Evolutionary conservation across 352 stramenopile species (phyloP), one percentile per base, ranked within the genome.

Genomic region (Phytophthora niederhauseri): DNA sequence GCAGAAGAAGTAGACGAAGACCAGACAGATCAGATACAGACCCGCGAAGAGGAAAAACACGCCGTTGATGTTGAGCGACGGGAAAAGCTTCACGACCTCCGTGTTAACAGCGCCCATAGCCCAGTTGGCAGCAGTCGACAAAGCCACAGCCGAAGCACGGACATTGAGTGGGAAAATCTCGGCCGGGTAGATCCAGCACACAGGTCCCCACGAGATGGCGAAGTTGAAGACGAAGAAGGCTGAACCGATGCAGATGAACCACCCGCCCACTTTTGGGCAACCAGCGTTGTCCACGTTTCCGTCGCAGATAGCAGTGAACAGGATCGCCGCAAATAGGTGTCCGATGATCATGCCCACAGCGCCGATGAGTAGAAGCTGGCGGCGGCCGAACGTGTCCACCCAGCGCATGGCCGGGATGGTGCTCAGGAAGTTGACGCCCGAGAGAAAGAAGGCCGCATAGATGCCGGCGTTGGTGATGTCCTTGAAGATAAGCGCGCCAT

Each of bases 101-200:
- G 74, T 69, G 75, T 83, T 85, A 41, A 77, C 55, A 22, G 71
- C 70, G 17, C 77, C 77, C 75, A 81, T 83, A 34, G 71, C 34
- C 77, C 77, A 85, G 52, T 82, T 87, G 30, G 77, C 51, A 48
- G 58, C 65, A 7, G 65, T 72, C 7, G 65, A 72, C 4, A 72
- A 45, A n/a, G 65, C 30, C 31, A 72, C 59, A 30, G 43, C 65
- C 26, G 52, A 50, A 19, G 65, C 65, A 51, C 65, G 64, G 58
- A 87, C 76, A n/a, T 70, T 73, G 11, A 84, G 66, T 2, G 80
- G 71, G 61, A 88, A 89, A n/a, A 85, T 75, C 69, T 90, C 81
- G 19, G 75, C 65, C 0, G 80, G 80, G 57, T 87, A 85, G 43
- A 89, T 75, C 81, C 81, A 89, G 28, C 75, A 61, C 17, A 85